Evolutionary conservation across 192 early-diverging fungal species (phyloP), one percentile per base, ranked within the genome.

Genomic region (Coemansia guatemalensis): DNA sequence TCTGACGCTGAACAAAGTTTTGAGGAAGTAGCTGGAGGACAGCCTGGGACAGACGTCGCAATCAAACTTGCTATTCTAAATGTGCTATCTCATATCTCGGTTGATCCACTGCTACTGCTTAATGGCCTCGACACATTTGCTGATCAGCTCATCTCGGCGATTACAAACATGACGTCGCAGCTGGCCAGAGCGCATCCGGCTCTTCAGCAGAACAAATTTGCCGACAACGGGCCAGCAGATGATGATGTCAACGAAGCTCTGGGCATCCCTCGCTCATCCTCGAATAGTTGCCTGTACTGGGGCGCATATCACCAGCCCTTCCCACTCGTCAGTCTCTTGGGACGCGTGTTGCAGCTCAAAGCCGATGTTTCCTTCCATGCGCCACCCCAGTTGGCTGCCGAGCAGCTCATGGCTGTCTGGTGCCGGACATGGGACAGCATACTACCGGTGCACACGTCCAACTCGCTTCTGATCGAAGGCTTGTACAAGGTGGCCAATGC

Each of bases 311-410:
- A 80, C 41, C 77, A 80, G 54, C 48, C 70, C 2, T 39, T 58
- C 23, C 67, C 77, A 14, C 41, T 80, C 20, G 71, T 74, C 30
- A 56, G 68, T n/a, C 64, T 80, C 2, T 57, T 80, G 14, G 77
- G 77, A 5, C 68, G 77, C 8, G 59, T 60, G 27, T 22, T 79
- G n/a, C 47, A 55, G 57, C 63, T 80, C 6, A 29, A 65, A 27
- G 68, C 77, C 1, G 21, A 53, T 7, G 17, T 58, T 11, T 67
- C 64, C 17, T 32, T 51, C 21, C 68, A 68, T 11, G 58, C 53
- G 0, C 50, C 64, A 9, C 29, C 75, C 7, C 25, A 22, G n/a
- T 20, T 27, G 33, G 48, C 56, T 0, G 49, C 68, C 1, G 60
- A 58, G 29, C 48, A 24, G 17, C 61, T 74, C 20, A 53, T 70